A percentile compares a stretch with the other conserved stretches of the same genome.
phyloP scores from a whole-genome alignment of 202 grass and related monocot genomes.

The Miscanthus sacchariflorus region DNA sequence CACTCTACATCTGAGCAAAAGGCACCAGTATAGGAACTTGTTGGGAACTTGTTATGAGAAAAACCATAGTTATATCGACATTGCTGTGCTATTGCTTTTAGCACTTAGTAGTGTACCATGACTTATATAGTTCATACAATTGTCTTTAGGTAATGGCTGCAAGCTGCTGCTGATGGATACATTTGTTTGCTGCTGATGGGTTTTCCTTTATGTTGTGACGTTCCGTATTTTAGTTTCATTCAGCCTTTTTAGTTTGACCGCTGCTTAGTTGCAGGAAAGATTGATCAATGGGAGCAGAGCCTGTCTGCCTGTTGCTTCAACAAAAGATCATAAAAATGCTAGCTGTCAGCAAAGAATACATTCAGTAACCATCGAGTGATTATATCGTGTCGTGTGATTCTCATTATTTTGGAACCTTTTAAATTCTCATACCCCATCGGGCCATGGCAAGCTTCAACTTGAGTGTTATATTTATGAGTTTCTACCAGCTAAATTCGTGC shows the following conservation, averaged over 20 bases:
- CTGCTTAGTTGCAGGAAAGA: neutral
- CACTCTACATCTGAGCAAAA: slow-evolving; percentile 24
- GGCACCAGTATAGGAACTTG: neutral
- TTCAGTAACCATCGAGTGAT: neutral
- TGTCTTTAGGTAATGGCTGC: neutral
- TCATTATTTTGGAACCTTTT: no score
- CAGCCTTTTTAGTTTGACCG: neutral
- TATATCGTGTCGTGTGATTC: neutral
- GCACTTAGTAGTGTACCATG: neutral
- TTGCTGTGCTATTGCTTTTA: neutral
- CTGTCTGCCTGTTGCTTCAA: neutral
- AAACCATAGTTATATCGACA: slow-evolving; percentile 8
- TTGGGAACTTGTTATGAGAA: slow-evolving; percentile 19
- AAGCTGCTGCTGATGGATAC: neutral
- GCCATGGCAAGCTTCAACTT: neutral
- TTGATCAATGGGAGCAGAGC: neutral
- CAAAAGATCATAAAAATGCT: neutral
- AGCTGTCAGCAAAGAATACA: neutral
- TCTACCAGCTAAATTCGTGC: neutral
- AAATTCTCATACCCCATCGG: no score
- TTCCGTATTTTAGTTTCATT: slow-evolving; percentile 2
- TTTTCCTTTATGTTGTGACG: neutral
- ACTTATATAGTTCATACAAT: slow-evolving; percentile 16
- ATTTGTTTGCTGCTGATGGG: neutral
- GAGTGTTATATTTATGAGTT: neutral